Base-by-base conservation (phyloP, 2,329 filamentous ascomycete genomes). In the Thermothelomyces thermophilus region DNA sequence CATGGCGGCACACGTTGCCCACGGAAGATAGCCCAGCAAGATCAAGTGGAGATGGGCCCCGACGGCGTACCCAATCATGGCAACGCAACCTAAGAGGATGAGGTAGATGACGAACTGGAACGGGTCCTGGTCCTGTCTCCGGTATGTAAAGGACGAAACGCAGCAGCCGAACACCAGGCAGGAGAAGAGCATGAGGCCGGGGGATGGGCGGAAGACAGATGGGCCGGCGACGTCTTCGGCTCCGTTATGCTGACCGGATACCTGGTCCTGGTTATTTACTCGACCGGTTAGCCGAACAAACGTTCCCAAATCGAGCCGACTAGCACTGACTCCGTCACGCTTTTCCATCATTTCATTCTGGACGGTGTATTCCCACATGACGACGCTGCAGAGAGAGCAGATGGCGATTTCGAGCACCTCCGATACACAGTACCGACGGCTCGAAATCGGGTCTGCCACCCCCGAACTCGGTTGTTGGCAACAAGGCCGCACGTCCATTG, bases 1-100 rank as follows among this genome's bases (percentile, higher is more conserved):
- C 68, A 70, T 70, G n/a, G 66, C 66, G 5, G 56, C 37, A 43
- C 61, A 69, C 19, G 65, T 54, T 2, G 66, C 63, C 63, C 62
- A 67, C 1, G 68, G 68, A 17, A 68, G 52, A 19, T 64, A 60
- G 5, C 55, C 65, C 24, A 70, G 53, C 52, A 69, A 58, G 6
- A 69, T 61, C 33, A 67, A 26, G 52, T 67, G 63, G 3, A 58
- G 48, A 48, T 58, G 60, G 1, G 62, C 58, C 36, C 54, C 56
- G 4, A 56, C 42, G 1, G 42, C 51, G 33, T 64, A 48, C 10
- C 65, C 66, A 36, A 57, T 50, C 5, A 61, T 42, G 17, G 55
- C 58, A 3, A 61, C 63, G 1, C 39, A 41, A 3, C 55, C 44
- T 6, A 65, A 56, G 6, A 58, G 52, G 5, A 63, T 28, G 5